Evolutionary conservation across 306 rosid genomes (phyloP).

Genomic region (Cucurbita ficifolia): DNA sequence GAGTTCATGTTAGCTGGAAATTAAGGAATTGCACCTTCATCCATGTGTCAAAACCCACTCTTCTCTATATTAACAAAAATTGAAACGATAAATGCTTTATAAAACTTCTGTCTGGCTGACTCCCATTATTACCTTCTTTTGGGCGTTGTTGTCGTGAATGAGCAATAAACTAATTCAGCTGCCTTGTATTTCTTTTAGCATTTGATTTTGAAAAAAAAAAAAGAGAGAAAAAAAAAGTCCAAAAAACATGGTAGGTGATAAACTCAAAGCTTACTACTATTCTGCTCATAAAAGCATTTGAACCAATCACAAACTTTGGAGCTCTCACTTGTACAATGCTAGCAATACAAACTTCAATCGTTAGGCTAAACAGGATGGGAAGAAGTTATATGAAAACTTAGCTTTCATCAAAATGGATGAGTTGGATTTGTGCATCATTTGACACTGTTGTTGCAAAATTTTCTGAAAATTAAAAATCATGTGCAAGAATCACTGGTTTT

Average conservation of each 20-base stretch:
- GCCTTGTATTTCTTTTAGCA: background rate
- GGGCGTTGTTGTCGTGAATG: background rate
- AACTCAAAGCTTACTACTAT: background rate
- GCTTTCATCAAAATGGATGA: background rate
- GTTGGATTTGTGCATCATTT: background rate
- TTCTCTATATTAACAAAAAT: background rate
- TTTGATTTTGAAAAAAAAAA: background rate
- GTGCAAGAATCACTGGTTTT: background rate
- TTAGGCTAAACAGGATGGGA: background rate
- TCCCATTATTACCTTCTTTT: background rate
- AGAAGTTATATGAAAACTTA: background rate
- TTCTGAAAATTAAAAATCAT: background rate
- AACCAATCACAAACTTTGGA: background rate
- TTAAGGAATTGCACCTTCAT: background rate
- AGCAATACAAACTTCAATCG: background rate
- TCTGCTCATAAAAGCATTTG: background rate
- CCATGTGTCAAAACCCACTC: background rate
- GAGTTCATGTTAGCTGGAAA: background rate
- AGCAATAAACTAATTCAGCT: background rate
- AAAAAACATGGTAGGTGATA: background rate
- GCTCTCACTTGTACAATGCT: background rate
- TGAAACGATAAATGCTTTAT: background rate
- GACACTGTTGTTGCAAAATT: background rate
- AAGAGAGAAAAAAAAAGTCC: background rate
- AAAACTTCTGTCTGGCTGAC: background rate